Evolutionary conservation across 2,329 filamentous ascomycete species (phyloP), one percentile per base, ranked within the genome.

Genomic region (Blumeriella jaapii): DNA sequence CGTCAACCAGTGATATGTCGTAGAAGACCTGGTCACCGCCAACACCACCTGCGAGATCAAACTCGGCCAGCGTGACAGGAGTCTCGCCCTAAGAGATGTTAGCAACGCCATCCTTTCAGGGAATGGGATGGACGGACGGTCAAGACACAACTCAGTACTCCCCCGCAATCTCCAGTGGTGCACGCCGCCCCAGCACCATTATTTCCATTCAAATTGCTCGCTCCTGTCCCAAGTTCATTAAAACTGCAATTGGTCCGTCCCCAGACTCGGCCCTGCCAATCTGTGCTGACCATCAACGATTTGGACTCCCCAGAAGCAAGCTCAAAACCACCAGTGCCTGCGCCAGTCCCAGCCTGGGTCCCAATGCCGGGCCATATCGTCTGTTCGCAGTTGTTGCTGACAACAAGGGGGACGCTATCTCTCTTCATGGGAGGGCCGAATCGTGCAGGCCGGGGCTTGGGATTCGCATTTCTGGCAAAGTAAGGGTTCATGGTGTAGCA

Each of bases 201-300:
- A 34, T 52, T 49, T 19, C 52, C 54, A 26, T 55, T 57, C 18
- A 60, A 57, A 40, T 60, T 62, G 14, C 59, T 58, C 13, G 68
- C 59, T n/a, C 58, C 63, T 33, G 67, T 74, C 1, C 77, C 79
- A 30, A 74, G 68, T 11, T 64, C 64, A 47, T 78, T 74, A 56
- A 86, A 84, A 24, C 71, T 82, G 60, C 84, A 93, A 54, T 91
- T 91, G 12, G 83, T 89, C 35, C 84, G 68, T 9, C 77, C 84
- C 84, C 83, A 91, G 17, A 91, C 65, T 35, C 84, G 72, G 7
- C 84, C 84, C 54, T 82, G 77, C 84, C 83, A 93, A 47, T 84
- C 73, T 31, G 69, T 63, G 8, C 75, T 71, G 15, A 91, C 81
- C 34, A 67, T 74, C 41, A 86, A 61, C 26, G 69, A 68, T 41